phyloP scores from a whole-genome alignment of 495 filamentous ascomycete genomes.

The Aspergillus indologenus region DNA sequence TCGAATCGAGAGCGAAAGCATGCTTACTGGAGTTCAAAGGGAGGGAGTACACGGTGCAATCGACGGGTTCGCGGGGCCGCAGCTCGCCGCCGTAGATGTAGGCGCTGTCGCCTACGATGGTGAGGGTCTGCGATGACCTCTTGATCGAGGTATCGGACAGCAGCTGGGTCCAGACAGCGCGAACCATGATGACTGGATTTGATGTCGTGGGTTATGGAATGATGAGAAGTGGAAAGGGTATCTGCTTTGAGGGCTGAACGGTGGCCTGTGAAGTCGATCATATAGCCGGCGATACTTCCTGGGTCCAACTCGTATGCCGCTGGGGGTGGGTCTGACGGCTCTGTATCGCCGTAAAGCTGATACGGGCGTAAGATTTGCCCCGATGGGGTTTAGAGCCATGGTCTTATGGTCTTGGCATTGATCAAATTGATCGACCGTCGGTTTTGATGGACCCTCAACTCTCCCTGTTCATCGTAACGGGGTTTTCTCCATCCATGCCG shows the following conservation, averaged over 20 bases:
- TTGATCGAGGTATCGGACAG: conserved; percentile 36
- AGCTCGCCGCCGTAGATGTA: conserved; percentile 50
- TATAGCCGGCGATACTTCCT: neutral
- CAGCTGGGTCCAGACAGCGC: conserved; percentile 12
- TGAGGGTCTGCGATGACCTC: conserved; percentile 67
- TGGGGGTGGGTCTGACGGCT: neutral
- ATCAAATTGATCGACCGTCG: too few relatives aligned
- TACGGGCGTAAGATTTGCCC: conserved; percentile 1
- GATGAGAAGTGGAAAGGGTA: neutral
- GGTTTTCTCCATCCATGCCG: conserved; percentile 12
- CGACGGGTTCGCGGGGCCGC: conserved; percentile 48
- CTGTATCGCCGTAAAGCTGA: neutral
- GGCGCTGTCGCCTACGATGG: conserved; percentile 60
- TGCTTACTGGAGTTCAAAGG: conserved; percentile 36
- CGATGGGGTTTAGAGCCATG: neutral
- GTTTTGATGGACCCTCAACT: too few relatives aligned
- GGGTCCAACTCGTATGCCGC: neutral
- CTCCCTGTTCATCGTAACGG: neutral
- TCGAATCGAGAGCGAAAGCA: neutral
- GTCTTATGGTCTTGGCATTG: neutral
- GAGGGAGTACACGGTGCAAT: conserved; percentile 69
- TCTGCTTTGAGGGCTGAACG: neutral
- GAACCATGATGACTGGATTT: neutral
- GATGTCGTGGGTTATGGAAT: neutral
- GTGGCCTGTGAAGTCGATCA: neutral